These are phyloP conservation scores for Silene latifolia DNA, from an alignment of 148 eudicot genomes.

Conservation along the genomic window DNA sequence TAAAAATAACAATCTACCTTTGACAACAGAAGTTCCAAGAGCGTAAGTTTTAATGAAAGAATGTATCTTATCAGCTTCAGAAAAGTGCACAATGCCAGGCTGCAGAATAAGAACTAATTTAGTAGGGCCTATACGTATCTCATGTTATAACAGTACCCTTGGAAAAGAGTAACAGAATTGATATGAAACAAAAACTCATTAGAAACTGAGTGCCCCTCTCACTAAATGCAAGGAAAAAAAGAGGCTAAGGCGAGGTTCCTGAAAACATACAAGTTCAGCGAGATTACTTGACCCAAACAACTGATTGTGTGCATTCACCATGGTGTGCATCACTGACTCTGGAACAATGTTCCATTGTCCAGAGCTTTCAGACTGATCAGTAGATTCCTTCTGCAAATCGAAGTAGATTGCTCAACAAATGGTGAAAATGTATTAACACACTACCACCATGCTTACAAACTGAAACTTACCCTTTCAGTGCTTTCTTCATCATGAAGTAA, in stretches of 20 bases:
- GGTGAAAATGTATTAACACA: neutral
- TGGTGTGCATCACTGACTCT: conserved; percentile 49
- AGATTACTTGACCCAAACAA: conserved; percentile 77
- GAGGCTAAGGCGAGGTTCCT: neutral
- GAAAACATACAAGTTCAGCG: conserved; percentile 45
- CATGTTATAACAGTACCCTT: neutral
- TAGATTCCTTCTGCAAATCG: conserved; percentile 34
- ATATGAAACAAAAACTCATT: neutral
- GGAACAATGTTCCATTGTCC: conserved; percentile 53
- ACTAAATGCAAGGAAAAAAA: too few species aligned
- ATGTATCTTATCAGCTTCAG: conserved; percentile 50
- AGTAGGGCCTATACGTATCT: conserved; percentile 8
- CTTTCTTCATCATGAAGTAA: conserved; percentile 49
- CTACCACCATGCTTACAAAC: neutral
- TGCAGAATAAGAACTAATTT: conserved; percentile 28
- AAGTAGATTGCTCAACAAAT: conserved; percentile 7
- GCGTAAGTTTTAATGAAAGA: conserved; percentile 61
- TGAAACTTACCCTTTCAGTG: conserved; percentile 37
- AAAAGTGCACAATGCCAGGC: conserved; percentile 59
- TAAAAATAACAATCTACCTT: conserved; percentile 33
- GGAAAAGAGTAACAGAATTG: neutral
- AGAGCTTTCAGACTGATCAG: conserved; percentile 41
- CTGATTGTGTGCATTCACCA: conserved; percentile 59
- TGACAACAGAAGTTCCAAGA: conserved; percentile 57
- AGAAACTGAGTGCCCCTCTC: neutral